Evolutionary conservation across 345 rosid genomes (phyloP).

Genomic region (Mercurialis annua): DNA sequence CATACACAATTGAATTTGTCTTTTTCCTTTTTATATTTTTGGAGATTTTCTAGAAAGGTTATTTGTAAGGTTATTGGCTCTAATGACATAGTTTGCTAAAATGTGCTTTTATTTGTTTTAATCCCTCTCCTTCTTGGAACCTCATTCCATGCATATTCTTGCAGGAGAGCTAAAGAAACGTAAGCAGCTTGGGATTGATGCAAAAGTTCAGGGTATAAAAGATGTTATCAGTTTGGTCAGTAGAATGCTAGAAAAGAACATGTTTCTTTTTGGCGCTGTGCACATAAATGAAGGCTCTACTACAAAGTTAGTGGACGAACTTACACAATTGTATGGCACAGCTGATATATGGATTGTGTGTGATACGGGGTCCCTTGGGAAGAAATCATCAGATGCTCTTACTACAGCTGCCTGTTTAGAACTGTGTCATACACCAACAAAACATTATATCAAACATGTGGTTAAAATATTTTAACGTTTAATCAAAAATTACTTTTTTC

Average conservation of each 20-base stretch:
- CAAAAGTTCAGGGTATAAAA: slow-evolving; percentile 43
- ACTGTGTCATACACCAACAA: slow-evolving; percentile 34
- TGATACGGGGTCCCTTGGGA: slow-evolving; percentile 81
- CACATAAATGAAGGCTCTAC: slow-evolving; percentile 47
- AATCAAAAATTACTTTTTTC: no score
- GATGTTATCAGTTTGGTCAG: slow-evolving; percentile 51
- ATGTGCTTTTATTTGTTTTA: background rate
- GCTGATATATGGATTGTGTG: slow-evolving; percentile 92
- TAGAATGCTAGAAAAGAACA: slow-evolving; percentile 60
- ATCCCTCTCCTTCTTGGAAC: background rate
- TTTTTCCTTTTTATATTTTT: background rate
- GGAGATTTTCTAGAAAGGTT: background rate
- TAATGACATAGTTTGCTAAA: background rate
- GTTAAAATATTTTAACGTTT: background rate
- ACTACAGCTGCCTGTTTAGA: slow-evolving; percentile 88
- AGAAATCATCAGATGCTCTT: slow-evolving; percentile 96
- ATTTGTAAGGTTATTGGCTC: background rate
- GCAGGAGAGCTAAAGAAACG: slow-evolving; percentile 75
- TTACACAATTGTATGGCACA: slow-evolving; percentile 72
- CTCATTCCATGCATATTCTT: slow-evolving; percentile 10
- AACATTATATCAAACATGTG: slow-evolving; percentile 1
- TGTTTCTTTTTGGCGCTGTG: slow-evolving; percentile 72
- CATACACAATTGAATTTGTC: background rate
- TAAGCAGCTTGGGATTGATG: slow-evolving; percentile 53
- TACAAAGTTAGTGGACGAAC: slow-evolving; percentile 41